Evolutionary conservation across 2,329 filamentous ascomycete genomes (phyloP).

Genomic region (Colletotrichum echinochloae): DNA sequence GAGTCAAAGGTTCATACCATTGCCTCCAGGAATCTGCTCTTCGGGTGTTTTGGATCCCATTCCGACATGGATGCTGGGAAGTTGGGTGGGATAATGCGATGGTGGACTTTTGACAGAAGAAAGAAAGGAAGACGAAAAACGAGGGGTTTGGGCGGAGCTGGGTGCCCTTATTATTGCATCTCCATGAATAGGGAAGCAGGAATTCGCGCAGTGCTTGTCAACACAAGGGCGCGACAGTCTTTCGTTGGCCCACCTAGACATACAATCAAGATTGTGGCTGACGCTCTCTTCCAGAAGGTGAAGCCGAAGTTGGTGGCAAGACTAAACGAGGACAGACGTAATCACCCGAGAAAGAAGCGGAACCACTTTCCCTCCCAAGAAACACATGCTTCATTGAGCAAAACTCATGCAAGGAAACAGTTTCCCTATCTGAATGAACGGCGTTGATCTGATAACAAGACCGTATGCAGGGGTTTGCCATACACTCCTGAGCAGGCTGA

Average conservation of each 20-base stretch:
- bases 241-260: background rate
- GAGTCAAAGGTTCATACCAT: constrained; percentile 45
- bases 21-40: constrained; percentile 48
- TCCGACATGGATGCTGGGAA: constrained; percentile 20
- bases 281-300: constrained; percentile 1
- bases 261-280: background rate
- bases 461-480: background rate
- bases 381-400: background rate
- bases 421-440: background rate
- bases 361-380: background rate
- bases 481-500: background rate
- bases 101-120: background rate
- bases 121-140: background rate
- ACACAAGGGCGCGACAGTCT: background rate
- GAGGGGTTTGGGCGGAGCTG: background rate
- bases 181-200: background rate
- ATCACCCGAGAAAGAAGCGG: background rate
- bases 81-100: background rate
- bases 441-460: background rate
- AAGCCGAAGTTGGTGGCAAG: constrained; percentile 13
- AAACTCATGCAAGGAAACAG: background rate
- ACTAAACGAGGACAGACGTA: constrained; percentile 11
- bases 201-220: background rate
- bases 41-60: constrained; percentile 57
- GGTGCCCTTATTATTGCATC: background rate